Conservation (phyloP, 192 early-diverging fungal genomes). For the Backusella macrospora region DNA sequence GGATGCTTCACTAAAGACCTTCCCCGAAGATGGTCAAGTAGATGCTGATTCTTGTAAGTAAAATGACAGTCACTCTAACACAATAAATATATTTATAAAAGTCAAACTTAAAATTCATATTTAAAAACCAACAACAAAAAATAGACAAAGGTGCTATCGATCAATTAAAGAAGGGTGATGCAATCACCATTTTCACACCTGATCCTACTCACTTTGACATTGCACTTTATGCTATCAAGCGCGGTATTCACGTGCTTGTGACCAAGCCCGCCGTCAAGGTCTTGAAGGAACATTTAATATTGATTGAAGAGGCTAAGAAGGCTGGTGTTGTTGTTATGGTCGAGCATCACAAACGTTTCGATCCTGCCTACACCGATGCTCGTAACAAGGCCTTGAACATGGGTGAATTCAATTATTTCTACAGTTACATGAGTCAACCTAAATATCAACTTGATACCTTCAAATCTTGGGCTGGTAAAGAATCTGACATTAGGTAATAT, state of each 20-base stretch:
- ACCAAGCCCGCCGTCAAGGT: conserved; percentile 52
- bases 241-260: conserved; percentile 44
- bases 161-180: conserved; percentile 40
- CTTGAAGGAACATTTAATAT: conserved; percentile 34
- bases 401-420: conserved; percentile 47
- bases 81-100: neutral
- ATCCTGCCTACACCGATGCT: conserved; percentile 51
- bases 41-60: conserved; percentile 47
- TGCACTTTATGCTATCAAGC: conserved; percentile 43
- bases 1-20: conserved; percentile 38
- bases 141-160: conserved; percentile 47
- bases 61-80: neutral
- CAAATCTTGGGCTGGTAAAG: conserved; percentile 46
- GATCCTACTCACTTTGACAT: conserved; percentile 51
- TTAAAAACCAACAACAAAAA: neutral
- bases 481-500: conserved; percentile 42
- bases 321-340: conserved; percentile 42
- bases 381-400: conserved; percentile 35
- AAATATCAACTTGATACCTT: conserved; percentile 48
- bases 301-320: conserved; percentile 41
- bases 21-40: conserved; percentile 42
- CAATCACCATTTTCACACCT: conserved; percentile 50
- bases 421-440: conserved; percentile 48
- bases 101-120: neutral
- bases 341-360: conserved; percentile 52